Evolutionary conservation across 371 early-diverging fungal genomes (phyloP).

Genomic region (Apophysomyces ossiformis): DNA sequence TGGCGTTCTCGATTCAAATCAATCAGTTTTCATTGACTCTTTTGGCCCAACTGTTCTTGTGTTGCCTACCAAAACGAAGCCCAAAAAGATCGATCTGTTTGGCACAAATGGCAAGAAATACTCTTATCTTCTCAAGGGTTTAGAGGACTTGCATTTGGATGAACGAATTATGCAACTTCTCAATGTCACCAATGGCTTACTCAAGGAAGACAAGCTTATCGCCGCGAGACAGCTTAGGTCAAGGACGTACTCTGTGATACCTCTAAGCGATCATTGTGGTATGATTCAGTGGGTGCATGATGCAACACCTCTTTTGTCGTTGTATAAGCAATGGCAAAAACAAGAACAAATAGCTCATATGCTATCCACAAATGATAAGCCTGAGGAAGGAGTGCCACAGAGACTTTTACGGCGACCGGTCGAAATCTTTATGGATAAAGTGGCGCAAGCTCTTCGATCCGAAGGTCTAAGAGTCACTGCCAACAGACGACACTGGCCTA

Average conservation of each 20-base stretch:
- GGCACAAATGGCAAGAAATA: conserved; percentile 81
- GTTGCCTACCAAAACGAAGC: conserved; percentile 87
- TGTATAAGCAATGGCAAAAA: conserved; percentile 62
- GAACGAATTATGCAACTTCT: conserved; percentile 89
- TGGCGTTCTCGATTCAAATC: conserved; percentile 38
- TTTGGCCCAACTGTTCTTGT: conserved; percentile 67
- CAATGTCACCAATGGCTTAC: conserved; percentile 71
- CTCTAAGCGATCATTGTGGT: conserved; percentile 92
- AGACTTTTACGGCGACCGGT: conserved; percentile 35
- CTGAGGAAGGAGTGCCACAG: conserved; percentile 30
- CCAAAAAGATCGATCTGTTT: conserved; percentile 81
- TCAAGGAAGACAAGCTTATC: conserved; percentile 60
- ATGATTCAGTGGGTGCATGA: conserved; percentile 97
- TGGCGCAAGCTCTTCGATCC: conserved; percentile 49
- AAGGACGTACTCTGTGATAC: conserved; percentile 92
- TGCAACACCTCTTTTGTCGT: conserved; percentile 71
- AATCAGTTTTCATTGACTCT: conserved; percentile 50
- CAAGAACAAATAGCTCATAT: conserved; percentile 52
- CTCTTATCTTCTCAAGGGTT: conserved; percentile 84
- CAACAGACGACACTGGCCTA: conserved; percentile 70
- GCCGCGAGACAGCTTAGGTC: conserved; percentile 62
- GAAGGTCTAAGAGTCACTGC: conserved; percentile 55
- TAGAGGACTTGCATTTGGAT: conserved; percentile 94
- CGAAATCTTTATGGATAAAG: conserved; percentile 49
- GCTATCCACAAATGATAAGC: conserved; percentile 30